Conservation (phyloP, 345 rosid genomes). For the Citrus medica region DNA sequence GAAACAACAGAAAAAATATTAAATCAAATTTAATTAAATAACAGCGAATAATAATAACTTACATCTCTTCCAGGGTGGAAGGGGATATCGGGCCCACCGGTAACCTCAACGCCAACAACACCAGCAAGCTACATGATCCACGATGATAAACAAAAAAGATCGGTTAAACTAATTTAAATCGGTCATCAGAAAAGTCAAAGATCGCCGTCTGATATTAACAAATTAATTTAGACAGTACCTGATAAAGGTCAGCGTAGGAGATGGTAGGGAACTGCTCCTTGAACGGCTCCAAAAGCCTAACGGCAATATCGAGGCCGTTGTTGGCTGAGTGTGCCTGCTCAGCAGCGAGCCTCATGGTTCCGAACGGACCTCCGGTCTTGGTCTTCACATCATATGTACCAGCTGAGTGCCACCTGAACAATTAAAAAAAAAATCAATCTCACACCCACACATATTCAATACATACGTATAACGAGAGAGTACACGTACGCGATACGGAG, state of each 20-base stretch:
- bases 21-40: background rate
- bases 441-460: background rate
- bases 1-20: no score
- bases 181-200: background rate
- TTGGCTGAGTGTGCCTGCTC: constrained; percentile 87
- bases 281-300: constrained; percentile 83
- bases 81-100: constrained; percentile 97
- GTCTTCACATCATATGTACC: constrained; percentile 83
- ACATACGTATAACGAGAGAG: background rate
- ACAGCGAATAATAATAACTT: background rate
- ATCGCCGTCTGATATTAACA: background rate
- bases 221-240: constrained; percentile 32
- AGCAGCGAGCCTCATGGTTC: constrained; percentile 65
- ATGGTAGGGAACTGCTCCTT: constrained; percentile 74
- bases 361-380: constrained; percentile 91
- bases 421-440: background rate
- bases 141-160: background rate
- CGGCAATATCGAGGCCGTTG: constrained; percentile 79
- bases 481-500: constrained; percentile 76
- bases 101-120: constrained; percentile 85
- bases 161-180: background rate
- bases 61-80: constrained; percentile 98
- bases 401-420: constrained; percentile 92
- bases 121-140: constrained; percentile 67
- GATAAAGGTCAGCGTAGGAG: constrained; percentile 75